Conservation (phyloP, 768 basidiomycete species). For the Mycena floridula region DNA sequence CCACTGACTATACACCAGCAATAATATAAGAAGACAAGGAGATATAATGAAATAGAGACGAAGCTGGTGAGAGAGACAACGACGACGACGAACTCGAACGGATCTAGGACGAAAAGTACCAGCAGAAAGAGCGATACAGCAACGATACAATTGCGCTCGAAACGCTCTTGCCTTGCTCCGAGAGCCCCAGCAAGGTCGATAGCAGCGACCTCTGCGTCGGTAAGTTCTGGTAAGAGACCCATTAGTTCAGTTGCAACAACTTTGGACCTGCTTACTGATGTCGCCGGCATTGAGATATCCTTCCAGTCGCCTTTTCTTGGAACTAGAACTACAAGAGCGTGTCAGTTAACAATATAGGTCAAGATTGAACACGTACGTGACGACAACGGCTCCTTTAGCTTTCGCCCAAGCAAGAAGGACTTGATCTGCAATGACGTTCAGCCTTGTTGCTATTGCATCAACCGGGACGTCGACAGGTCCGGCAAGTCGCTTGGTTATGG, state of each 20-base stretch:
- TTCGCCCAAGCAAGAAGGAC: conserved; percentile 69
- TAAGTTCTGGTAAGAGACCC: conserved; percentile 32
- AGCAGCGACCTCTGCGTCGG: conserved; percentile 41
- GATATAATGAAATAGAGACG: too few species aligned
- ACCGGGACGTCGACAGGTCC: conserved; percentile 63
- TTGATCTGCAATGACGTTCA: conserved; percentile 54
- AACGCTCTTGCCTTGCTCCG: conserved; percentile 1
- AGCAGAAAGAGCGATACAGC: too few species aligned
- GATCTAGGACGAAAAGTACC: too few species aligned
- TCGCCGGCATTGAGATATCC: conserved; percentile 68
- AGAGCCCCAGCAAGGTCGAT: conserved; percentile 53
- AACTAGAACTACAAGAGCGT: conserved; percentile 42
- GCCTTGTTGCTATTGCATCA: conserved; percentile 41
- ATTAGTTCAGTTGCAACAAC: background rate
- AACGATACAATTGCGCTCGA: too few species aligned
- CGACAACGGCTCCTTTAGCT: conserved; percentile 57
- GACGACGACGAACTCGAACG: too few species aligned
- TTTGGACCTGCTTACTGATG: conserved; percentile 33
- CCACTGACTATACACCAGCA: too few species aligned
- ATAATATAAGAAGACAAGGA: too few species aligned
- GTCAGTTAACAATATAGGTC: background rate
- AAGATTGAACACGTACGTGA: conserved; percentile 40
- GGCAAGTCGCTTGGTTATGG: conserved; percentile 51
- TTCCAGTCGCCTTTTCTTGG: conserved; percentile 57
- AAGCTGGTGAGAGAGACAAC: too few species aligned